Base-by-base conservation (phyloP, 495 filamentous ascomycete species). In the Symbiotaphrina buchneri region DNA sequence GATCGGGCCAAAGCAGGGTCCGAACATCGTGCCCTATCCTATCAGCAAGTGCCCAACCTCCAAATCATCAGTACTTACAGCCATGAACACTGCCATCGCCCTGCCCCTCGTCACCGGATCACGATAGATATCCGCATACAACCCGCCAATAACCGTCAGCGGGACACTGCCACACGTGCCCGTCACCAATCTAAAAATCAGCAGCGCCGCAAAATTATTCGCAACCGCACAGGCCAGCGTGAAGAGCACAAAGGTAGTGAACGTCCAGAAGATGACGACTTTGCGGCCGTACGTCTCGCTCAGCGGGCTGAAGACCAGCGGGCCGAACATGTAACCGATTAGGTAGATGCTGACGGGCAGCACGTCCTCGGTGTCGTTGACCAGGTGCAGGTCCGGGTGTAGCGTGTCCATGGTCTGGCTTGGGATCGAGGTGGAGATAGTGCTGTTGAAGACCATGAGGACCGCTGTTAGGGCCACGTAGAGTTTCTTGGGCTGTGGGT, bases 11-110 rank as follows among this genome's bases (percentile, higher is more conserved):
- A 47, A 21, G 14, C 51, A 25, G 1, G 53, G 53, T 5, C 53
- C 53, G 18, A 42, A 53, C 2, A 43, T 49, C 2, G 52, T 53
- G n/a, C n/a, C n/a, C n/a, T n/a, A n/a, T n/a, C n/a, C n/a, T n/a
- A n/a, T n/a, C n/a, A n/a, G n/a, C n/a, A n/a, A n/a, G n/a, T n/a
- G n/a, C n/a, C n/a, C n/a, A n/a, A n/a, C n/a, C n/a, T n/a, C n/a
- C n/a, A n/a, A n/a, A n/a, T n/a, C n/a, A n/a, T n/a, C n/a, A n/a
- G n/a, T n/a, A n/a, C n/a, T 25, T 48, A 73, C 71, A 20, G 61
- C 65, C 63, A 73, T 77, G 47, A 79, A 83, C 3, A 65, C 47
- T 0, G 71, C 63, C 65, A 83, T 74, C 3, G 69, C 71, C 5
- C 72, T 57, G 2, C 78, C 78, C 11, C 78, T 56, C 15, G 48